Evolutionary conservation across 2,329 filamentous ascomycete genomes (phyloP).

Genomic region (Phyllosticta capitalensis): DNA sequence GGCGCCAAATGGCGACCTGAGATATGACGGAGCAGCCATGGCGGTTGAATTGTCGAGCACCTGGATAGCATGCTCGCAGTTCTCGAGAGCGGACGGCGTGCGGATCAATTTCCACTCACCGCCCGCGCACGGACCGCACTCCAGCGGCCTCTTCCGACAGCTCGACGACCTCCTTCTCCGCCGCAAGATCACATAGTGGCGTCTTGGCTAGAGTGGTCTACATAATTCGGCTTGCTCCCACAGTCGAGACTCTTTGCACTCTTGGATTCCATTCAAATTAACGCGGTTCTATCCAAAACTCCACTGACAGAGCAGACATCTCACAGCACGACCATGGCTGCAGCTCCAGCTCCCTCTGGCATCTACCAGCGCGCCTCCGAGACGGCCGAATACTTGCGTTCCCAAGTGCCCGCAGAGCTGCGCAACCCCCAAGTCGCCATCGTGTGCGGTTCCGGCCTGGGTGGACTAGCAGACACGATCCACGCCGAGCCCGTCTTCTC

Average conservation of each 20-base stretch:
- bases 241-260: background rate
- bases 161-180: background rate
- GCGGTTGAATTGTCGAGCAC: background rate
- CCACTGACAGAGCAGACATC: background rate
- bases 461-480: conserved; percentile 50
- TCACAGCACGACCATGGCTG: conserved; percentile 13
- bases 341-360: conserved; percentile 21
- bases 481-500: conserved; percentile 41
- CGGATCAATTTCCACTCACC: conserved; percentile 67
- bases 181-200: background rate
- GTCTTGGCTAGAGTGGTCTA: background rate
- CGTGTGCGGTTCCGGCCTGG: conserved; percentile 55
- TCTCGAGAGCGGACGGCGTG: background rate
- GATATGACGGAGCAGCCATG: conserved; percentile 37
- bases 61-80: background rate
- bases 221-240: background rate
- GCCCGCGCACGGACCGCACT: conserved; percentile 43
- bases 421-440: conserved; percentile 50
- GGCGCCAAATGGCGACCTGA: conserved; percentile 34
- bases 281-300: too few species aligned
- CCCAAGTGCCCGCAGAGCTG: conserved; percentile 40
- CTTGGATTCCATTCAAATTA: background rate
- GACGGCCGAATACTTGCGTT: conserved; percentile 41
- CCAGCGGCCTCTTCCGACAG: background rate
- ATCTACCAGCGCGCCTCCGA: conserved; percentile 39